These are phyloP conservation scores for Corylus americana DNA, from an alignment of 306 rosid genomes.

Conservation along the genomic window DNA sequence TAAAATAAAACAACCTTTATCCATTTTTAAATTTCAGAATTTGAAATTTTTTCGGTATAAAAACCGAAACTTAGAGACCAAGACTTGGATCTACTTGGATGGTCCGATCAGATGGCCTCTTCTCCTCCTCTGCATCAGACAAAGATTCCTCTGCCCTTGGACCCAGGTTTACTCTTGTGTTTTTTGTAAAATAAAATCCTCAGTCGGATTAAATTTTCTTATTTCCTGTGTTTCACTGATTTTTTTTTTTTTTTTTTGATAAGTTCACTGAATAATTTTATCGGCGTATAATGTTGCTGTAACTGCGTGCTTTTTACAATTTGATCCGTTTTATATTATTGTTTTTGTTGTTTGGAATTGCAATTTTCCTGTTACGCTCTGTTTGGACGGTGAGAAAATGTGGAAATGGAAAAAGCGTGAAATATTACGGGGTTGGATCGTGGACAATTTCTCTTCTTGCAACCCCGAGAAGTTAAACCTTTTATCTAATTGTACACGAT, in stretches of 20 bases:
- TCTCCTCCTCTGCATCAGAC: conserved; percentile 45
- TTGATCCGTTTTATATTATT: conserved; percentile 10
- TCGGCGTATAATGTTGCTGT: not conserved
- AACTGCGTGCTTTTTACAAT: not conserved
- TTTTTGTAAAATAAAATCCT: not conserved
- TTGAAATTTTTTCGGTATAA: not conserved
- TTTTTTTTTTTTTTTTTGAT: no score
- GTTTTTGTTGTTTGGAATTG: not conserved
- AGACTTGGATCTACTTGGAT: conserved; percentile 27
- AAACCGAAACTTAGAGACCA: not conserved
- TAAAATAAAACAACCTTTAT: no score
- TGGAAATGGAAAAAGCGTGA: not conserved
- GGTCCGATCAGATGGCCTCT: conserved; percentile 64
- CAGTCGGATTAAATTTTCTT: not conserved
- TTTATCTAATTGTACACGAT: not conserved
- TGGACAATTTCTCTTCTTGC: conserved; percentile 6
- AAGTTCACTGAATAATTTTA: not conserved
- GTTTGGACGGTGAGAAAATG: conserved; percentile 24
- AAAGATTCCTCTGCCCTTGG: conserved; percentile 47
- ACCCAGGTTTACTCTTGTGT: conserved; percentile 39
- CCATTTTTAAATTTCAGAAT: not conserved
- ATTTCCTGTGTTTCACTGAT: not conserved
- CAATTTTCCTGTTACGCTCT: not conserved
- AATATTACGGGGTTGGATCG: conserved; percentile 8
- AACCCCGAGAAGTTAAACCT: not conserved